phyloP scores from a whole-genome alignment of 1,284 basidiomycete genomes.

The Cutaneotrichosporon sp. region DNA sequence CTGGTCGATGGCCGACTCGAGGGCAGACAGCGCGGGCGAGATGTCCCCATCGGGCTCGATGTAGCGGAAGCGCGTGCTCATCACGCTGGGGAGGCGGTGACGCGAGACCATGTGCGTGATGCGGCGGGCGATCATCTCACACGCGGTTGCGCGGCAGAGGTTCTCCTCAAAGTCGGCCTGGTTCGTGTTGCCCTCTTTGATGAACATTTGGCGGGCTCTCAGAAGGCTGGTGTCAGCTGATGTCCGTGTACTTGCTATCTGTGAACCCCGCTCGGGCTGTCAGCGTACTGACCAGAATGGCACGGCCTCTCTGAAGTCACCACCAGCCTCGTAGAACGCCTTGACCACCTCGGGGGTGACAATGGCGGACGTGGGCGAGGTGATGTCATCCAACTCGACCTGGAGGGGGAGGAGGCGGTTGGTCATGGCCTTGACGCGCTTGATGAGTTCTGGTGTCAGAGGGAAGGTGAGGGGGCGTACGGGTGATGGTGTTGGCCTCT shows the following conservation, averaged over 20 bases:
- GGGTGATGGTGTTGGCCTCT: constrained; percentile 20
- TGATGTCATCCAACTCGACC: constrained; percentile 48
- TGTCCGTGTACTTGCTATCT: not conserved
- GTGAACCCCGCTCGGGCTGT: not conserved
- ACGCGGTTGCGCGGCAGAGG: constrained; percentile 74
- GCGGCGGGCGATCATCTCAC: constrained; percentile 82
- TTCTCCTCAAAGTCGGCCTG: constrained; percentile 84
- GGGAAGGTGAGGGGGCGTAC: constrained; percentile 6
- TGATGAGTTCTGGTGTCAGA: constrained; percentile 61
- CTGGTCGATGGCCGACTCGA: constrained; percentile 82
- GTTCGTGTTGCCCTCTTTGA: constrained; percentile 56
- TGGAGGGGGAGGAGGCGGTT: constrained; percentile 77
- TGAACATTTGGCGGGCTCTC: constrained; percentile 74
- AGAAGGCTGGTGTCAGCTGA: constrained; percentile 68
- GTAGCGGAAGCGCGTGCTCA: constrained; percentile 72
- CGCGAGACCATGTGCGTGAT: constrained; percentile 69
- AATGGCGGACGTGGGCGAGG: constrained; percentile 51
- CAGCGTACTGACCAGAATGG: constrained; percentile 42
- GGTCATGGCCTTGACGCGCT: constrained; percentile 74
- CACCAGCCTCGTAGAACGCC: constrained; percentile 55
- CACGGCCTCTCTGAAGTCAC: constrained; percentile 73
- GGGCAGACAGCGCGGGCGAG: constrained; percentile 70
- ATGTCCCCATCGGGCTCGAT: constrained; percentile 72
- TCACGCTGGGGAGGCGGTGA: constrained; percentile 67
- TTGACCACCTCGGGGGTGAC: constrained; percentile 55